Percentiles rank a stretch among this genome's conserved stretches.
Evolutionary conservation across 345 rosid genomes (phyloP).

Genomic region (Diplotaxis tenuifolia): DNA sequence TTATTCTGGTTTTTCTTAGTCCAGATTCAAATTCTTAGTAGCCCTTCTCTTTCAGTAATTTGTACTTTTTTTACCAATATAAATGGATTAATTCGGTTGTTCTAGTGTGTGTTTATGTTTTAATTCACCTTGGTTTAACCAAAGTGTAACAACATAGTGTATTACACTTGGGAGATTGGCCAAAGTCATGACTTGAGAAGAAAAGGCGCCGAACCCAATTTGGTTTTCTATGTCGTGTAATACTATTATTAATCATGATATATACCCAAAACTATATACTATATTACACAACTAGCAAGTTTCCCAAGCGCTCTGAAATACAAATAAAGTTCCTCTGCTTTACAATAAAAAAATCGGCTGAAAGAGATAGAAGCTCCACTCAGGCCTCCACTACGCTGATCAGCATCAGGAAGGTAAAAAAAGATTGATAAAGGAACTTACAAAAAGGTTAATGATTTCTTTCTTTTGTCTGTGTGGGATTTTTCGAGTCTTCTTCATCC

Average conservation of each 20-base stretch:
- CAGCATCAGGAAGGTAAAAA: slow-evolving; percentile 8
- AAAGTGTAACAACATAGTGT: not conserved
- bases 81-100: not conserved
- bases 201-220: not conserved
- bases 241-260: not conserved
- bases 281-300: not conserved
- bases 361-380: slow-evolving; percentile 24
- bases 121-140: not conserved
- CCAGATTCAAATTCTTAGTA: not conserved
- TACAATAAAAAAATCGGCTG: not conserved
- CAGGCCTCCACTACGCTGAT: slow-evolving; percentile 13
- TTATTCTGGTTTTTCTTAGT: not conserved
- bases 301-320: slow-evolving; percentile 5
- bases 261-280: not conserved
- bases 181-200: not conserved
- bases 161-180: not conserved
- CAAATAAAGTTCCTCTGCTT: slow-evolving; percentile 20
- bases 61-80: not conserved
- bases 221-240: not conserved
- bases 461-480: not conserved
- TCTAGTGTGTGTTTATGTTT: not conserved
- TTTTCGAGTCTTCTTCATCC: not conserved
- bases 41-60: not conserved
- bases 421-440: not conserved
- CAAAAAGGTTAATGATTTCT: slow-evolving; percentile 18